Evolutionary conservation across 345 rosid genomes (phyloP), one percentile per base, ranked within the genome.

Genomic region (Corchorus capsularis): DNA sequence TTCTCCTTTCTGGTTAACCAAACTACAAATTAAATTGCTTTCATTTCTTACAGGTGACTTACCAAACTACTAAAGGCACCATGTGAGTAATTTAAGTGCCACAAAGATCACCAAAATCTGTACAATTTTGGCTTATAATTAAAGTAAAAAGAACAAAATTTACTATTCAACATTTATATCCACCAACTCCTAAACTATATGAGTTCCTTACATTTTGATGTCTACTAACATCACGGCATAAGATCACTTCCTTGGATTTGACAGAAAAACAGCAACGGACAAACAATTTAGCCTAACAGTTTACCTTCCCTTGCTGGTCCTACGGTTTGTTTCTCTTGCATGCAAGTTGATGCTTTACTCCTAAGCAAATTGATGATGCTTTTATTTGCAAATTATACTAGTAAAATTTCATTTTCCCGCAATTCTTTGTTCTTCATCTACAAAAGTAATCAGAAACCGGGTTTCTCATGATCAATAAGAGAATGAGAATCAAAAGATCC

Each of bases 331-430:
- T 56, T 43, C 5, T 13, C 22, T 15, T 32, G 46, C 73, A 35
- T 17, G 4, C 17, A 52, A 35, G 53, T 34, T 52, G 46, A 34
- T 69, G 19, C 61, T 69, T 69, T 52, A 69, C 73, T 69, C 73
- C 73, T 17, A 69, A 69, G 73, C 20, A 69, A 69, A 52, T 17
- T n/a, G 73, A 52, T 66, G 56, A 53, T 69, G 73, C 73, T 69
- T 45, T 69, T 69, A 69, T 34, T 35, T 52, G 61, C 61, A 69
- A 69, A 20, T 41, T n/a, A 53, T 52, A 2, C 73, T 16, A 53
- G 73, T 69, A 1, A 52, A 9, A 69, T 35, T 69, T 69, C 73
- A 16, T 53, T 69, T 69, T 69, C 73, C 19, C 2, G 27, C 22
- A 49, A 52, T 32, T 49, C 7, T 69, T 16, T 34, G n/a, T 50